Conservation (phyloP, 225 moss, liverwort and hornwort species). For the Antitrichia curtipendula region DNA sequence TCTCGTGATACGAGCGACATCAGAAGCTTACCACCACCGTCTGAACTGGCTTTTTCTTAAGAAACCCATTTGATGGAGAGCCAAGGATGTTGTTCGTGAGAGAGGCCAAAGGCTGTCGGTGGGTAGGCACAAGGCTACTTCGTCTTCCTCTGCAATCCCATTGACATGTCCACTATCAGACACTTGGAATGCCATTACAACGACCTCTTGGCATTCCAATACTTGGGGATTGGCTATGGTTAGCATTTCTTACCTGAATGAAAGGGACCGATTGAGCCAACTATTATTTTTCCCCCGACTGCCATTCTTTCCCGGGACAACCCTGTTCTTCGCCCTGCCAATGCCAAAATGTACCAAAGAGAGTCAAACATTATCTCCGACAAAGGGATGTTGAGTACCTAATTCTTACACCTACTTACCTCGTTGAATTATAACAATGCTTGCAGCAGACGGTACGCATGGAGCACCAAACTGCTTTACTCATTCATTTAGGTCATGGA, state of each 20-base stretch:
- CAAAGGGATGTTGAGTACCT: neutral
- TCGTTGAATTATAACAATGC: neutral
- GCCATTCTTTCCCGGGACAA: slow-evolving; percentile 3
- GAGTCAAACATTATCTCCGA: neutral
- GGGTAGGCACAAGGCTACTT: slow-evolving; percentile 62
- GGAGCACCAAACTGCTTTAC: neutral
- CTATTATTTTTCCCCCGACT: slow-evolving; percentile 32
- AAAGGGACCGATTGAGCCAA: slow-evolving; percentile 80
- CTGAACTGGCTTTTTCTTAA: slow-evolving; percentile 4
- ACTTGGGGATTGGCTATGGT: neutral
- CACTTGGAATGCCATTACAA: neutral
- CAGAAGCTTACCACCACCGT: slow-evolving; percentile 3
- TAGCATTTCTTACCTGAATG: slow-evolving; percentile 46
- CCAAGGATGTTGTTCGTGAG: slow-evolving; percentile 32
- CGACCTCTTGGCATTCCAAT: neutral
- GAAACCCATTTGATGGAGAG: neutral
- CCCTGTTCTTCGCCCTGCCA: slow-evolving; percentile 12
- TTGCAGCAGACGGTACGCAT: neutral
- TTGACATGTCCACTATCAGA: neutral
- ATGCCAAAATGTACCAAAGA: neutral
- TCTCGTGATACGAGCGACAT: neutral
- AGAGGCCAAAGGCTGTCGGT: slow-evolving; percentile 34
- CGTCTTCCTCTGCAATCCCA: slow-evolving; percentile 70
- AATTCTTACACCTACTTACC: neutral
- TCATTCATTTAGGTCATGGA: neutral